Evolutionary conservation across 352 stramenopile species (phyloP).

Genomic region (Pythium volutum): DNA sequence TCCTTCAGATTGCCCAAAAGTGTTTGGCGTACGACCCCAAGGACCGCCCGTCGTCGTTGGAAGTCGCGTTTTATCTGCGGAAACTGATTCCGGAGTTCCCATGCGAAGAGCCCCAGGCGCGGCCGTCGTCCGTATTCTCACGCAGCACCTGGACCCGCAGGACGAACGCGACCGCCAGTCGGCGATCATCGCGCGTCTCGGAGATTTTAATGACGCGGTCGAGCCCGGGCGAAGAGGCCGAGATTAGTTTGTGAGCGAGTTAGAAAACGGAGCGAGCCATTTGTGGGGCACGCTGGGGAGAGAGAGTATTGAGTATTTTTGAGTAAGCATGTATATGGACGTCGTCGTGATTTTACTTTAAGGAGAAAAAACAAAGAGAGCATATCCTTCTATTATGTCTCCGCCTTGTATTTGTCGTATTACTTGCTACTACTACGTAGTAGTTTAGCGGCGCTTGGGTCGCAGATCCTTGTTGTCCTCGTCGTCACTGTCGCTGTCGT

Average conservation of each 20-base stretch:
- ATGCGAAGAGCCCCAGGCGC: constrained; percentile 1
- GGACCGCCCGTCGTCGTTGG: constrained; percentile 13
- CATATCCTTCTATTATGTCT: no score
- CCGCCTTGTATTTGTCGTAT: not conserved
- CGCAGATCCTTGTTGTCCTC: not conserved
- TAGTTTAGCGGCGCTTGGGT: no score
- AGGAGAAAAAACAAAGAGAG: no score
- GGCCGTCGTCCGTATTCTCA: constrained; percentile 20
- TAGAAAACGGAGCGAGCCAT: not conserved
- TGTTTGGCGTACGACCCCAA: constrained; percentile 26
- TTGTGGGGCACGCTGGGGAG: no score
- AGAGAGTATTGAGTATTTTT: no score
- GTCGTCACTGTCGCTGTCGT: not conserved
- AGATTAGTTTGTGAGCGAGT: constrained; percentile 10
- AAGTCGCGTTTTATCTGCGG: constrained; percentile 18
- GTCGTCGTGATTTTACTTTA: no score
- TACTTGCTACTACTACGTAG: no score
- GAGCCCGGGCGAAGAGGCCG: not conserved
- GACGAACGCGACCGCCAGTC: not conserved
- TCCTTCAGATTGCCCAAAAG: constrained; percentile 23
- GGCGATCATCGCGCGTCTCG: constrained; percentile 1
- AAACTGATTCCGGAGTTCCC: constrained; percentile 23
- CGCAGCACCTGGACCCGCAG: constrained; percentile 9
- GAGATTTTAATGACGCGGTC: constrained; percentile 1
- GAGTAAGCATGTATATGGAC: no score